Conservation (phyloP, 805 yeast species). For the Danielia reshetovae region DNA sequence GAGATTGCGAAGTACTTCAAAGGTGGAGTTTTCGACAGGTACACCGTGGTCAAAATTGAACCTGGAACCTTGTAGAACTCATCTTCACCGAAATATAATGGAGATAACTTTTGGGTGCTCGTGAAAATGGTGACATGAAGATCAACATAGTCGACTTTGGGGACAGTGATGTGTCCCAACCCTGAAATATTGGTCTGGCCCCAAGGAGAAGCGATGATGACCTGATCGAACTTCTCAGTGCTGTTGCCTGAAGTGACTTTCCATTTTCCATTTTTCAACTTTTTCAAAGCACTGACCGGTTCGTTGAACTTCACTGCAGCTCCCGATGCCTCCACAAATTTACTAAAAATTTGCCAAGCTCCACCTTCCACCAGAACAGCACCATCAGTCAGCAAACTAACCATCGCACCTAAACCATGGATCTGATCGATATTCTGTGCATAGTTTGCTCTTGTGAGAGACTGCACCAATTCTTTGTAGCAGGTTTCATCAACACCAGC, state of each 20-base stretch:
- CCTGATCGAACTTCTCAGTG: slow-evolving; percentile 32
- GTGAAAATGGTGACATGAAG: slow-evolving; percentile 37
- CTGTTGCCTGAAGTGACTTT: slow-evolving; percentile 7
- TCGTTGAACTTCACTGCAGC: slow-evolving; percentile 27
- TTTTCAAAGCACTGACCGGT: slow-evolving; percentile 20
- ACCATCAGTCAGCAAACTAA: slow-evolving; percentile 35
- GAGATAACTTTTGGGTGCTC: slow-evolving; percentile 15
- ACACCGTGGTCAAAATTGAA: slow-evolving; percentile 20
- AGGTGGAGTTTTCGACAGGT: not conserved
- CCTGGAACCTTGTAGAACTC: slow-evolving; percentile 18
- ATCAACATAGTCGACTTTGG: slow-evolving; percentile 30
- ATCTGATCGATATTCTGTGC: slow-evolving; percentile 37
- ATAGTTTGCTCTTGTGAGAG: slow-evolving; percentile 43
- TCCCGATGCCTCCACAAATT: slow-evolving; percentile 29
- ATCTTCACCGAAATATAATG: slow-evolving; percentile 13
- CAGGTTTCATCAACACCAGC: slow-evolving; percentile 22
- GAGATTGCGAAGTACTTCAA: slow-evolving; percentile 32
- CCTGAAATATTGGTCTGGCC: slow-evolving; percentile 23
- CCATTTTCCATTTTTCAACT: slow-evolving; percentile 3
- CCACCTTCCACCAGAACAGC: slow-evolving; percentile 40
- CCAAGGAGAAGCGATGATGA: slow-evolving; percentile 43
- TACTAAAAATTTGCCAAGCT: slow-evolving; percentile 40
- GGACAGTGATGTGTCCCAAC: not conserved
- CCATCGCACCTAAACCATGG: slow-evolving; percentile 41
- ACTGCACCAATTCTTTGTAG: slow-evolving; percentile 30